Base-by-base conservation (phyloP, 306 rosid genomes). In the Trifolium repens region DNA sequence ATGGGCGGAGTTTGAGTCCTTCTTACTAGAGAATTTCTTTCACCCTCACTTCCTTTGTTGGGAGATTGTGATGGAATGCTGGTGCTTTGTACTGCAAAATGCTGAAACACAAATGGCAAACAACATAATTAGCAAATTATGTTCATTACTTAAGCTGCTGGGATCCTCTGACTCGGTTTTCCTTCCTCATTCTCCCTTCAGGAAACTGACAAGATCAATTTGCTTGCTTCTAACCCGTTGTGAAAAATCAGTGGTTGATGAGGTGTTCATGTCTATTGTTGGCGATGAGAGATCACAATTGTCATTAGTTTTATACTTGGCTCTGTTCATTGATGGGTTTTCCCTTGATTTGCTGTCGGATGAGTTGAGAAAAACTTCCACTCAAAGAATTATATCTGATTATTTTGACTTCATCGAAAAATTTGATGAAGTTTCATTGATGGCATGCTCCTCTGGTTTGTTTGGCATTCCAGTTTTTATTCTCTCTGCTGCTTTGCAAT, bases 11-110 rank as follows among this genome's bases (percentile, higher is more conserved):
- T 35, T 90, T 34, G 90, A 94, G 86, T 83, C 85, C 72, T 86
- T 94, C 83, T 87, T 94, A 76, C 86, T 90, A 22, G 96, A 85
- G 75, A 91, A 91, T 81, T 65, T 91, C 53, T 89, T 90, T 82
- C 98, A 94, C 85, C 97, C 98, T 63, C 98, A 94, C 87, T 84
- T 92, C 64, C 91, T 94, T 59, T 90, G 97, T 86, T 75, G 85
- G 91, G 97, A 91, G 76, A 80, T 94, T 82, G 89, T 91, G 52
- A 87, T 88, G 94, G 97, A 94, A 81, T 92, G 93, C 78, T 90
- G 96, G 96, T 85, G 98, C 83, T 94, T 94, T 84, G 65, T 91
- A 78, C 71, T 86, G 75, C 89, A 90, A 67, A 76, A 89, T 87
- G 89, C 91, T 15, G 96, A 91, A 81, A 68, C 78, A 52, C 80